phyloP scores from a whole-genome alignment of 192 early-diverging fungal genomes.

The Haplosporangium gracile region DNA sequence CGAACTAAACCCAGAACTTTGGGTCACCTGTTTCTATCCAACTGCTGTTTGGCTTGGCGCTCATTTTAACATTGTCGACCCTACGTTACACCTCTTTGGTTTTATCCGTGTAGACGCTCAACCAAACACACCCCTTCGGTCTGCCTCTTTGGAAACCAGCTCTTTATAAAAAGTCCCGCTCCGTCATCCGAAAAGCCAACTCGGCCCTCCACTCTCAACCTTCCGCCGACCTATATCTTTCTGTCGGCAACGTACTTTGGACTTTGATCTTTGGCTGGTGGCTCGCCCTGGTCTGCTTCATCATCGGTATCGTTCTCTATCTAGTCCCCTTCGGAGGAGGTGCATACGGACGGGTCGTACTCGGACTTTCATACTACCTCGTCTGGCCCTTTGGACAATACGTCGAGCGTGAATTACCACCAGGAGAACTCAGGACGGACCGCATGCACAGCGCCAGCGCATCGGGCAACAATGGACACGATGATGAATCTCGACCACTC shows the following conservation, averaged over 20 bases:
- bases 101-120: conserved; percentile 70
- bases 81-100: neutral
- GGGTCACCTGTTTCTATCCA: conserved; percentile 28
- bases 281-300: conserved; percentile 78
- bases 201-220: conserved; percentile 84
- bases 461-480: conserved; percentile 3
- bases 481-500: conserved; percentile 50
- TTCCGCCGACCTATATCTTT: conserved; percentile 76
- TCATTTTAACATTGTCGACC: neutral
- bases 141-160: conserved; percentile 97
- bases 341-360: conserved; percentile 73
- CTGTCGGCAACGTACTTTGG: conserved; percentile 92
- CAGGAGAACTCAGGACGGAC: conserved; percentile 38
- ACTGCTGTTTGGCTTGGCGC: neutral
- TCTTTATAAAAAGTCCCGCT: conserved; percentile 94
- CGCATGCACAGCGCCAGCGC: neutral
- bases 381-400: conserved; percentile 98
- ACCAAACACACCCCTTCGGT: conserved; percentile 92
- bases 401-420: conserved; percentile 72
- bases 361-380: conserved; percentile 87
- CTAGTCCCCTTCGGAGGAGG: conserved; percentile 67
- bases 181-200: conserved; percentile 86
- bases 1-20: conserved; percentile 1
- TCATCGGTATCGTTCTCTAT: conserved; percentile 72
- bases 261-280: conserved; percentile 93